Evolutionary conservation across 495 filamentous ascomycete species (phyloP).

Genomic region (Hypoxylon fragiforme): DNA sequence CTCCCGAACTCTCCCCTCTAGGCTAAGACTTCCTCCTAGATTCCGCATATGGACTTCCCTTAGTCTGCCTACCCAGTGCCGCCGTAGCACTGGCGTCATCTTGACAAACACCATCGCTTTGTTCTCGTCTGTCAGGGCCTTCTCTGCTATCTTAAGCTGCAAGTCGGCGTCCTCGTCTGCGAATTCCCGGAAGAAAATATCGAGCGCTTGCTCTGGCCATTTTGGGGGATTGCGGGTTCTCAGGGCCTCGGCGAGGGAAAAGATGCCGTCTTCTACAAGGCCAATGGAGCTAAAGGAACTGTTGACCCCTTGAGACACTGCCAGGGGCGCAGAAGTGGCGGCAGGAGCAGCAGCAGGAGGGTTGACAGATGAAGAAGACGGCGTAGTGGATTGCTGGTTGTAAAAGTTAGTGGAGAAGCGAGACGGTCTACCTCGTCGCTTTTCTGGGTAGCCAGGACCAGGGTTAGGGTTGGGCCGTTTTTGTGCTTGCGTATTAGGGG

Average conservation of each 20-base stretch:
- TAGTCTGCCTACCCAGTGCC: slow-evolving; percentile 52
- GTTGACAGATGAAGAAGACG: slow-evolving; percentile 7
- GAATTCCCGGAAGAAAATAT: slow-evolving; percentile 55
- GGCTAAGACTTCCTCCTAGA: slow-evolving; percentile 28
- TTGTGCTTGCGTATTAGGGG: slow-evolving; percentile 36
- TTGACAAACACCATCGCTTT: slow-evolving; percentile 59
- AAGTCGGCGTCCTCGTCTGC: slow-evolving; percentile 51
- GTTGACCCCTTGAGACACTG: slow-evolving; percentile 4
- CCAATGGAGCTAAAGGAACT: slow-evolving; percentile 8
- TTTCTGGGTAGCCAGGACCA: slow-evolving; percentile 37
- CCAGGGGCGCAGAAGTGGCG: too few relatives aligned
- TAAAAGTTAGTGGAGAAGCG: slow-evolving; percentile 39
- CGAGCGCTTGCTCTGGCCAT: slow-evolving; percentile 55
- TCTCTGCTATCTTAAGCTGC: slow-evolving; percentile 57
- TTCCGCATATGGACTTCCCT: slow-evolving; percentile 52
- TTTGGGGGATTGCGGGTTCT: slow-evolving; percentile 29
- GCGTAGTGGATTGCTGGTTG: slow-evolving; percentile 25
- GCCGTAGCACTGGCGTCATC: slow-evolving; percentile 48
- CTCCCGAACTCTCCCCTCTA: slow-evolving; percentile 36
- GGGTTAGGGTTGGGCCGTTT: slow-evolving; percentile 33
- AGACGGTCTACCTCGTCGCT: slow-evolving; percentile 47
- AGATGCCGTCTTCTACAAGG: slow-evolving; percentile 36
- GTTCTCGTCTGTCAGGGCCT: slow-evolving; percentile 54
- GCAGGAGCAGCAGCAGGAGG: slow-evolving; percentile 8
- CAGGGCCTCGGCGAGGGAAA: slow-evolving; percentile 43